Base-by-base conservation (phyloP, 2,329 filamentous ascomycete genomes). In the Talaromyces rugulosus region DNA sequence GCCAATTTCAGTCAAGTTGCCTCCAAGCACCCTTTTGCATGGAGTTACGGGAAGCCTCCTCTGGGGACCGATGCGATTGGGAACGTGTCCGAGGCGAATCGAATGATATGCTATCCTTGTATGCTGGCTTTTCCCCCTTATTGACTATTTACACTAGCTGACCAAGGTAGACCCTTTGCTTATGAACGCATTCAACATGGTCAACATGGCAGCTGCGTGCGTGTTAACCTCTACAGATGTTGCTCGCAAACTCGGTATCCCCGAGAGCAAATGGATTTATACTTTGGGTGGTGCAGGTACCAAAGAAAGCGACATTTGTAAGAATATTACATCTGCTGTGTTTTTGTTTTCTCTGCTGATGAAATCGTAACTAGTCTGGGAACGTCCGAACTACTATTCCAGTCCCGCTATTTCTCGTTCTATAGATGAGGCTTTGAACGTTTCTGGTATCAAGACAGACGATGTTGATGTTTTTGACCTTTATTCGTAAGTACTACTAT, bases 161-260 rank as follows among this genome's bases (percentile, higher is more conserved):
- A 53, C 40, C 18, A 4, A n/a, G 18, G 40, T 55, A 89, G 86
- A 89, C 72, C 86, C 87, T 0, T 75, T 90, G 0, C 72, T 89
- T 9, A 89, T 89, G 87, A 90, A 90, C 67, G 87, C 87, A 0
- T 89, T 89, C 74, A 90, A 89, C 66, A 87, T 81, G 1, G 82
- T 90, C 40, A 89, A 90, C 63, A 75, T 89, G 14, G 82, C 87
- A 2, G 84, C 80, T 0, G 85, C 87, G 7, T 81, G 82, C 61
- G 77, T 90, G 16, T 62, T 90, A 4, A 89, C 87, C 0, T 85
- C 85, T 0, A 79, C 78, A 0, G 78, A 83, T 0, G 77, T 80
- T 68, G 87, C 88, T 0, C 73, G 71, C 50, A 72, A 81, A 51
- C 74, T 89, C 1, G 81, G 82, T 0, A 80, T 89, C 11, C 80